phyloP scores from a whole-genome alignment of 2,329 filamentous ascomycete species.

The Alternaria brassicae region DNA sequence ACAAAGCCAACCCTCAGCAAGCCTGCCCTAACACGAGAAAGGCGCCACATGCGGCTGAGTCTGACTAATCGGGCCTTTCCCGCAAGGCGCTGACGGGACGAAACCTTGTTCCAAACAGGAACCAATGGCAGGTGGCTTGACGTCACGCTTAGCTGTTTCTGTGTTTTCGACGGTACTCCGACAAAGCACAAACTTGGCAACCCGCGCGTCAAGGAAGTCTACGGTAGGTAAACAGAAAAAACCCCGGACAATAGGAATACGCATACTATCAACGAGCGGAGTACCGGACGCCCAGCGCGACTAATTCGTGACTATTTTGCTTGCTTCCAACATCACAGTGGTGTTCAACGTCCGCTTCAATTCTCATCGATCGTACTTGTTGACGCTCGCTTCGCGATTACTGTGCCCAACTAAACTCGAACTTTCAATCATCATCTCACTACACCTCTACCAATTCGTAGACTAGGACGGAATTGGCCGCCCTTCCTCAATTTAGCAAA shows the following conservation, averaged over 20 bases:
- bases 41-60: not conserved
- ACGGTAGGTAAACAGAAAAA: not conserved
- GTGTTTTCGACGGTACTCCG: slow-evolving; percentile 5
- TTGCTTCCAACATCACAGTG: not conserved
- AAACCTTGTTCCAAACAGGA: not conserved
- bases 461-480: no score
- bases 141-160: not conserved
- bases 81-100: not conserved
- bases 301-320: not conserved
- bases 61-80: not conserved
- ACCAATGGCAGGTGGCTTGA: not conserved
- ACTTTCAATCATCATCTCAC: not conserved
- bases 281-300: not conserved
- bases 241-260: not conserved
- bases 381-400: not conserved
- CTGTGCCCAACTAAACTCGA: not conserved
- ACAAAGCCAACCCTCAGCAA: not conserved
- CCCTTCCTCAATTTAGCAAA: no score
- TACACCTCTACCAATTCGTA: no score
- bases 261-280: not conserved
- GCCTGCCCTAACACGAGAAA: not conserved
- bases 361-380: not conserved
- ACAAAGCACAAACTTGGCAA: not conserved
- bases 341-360: not conserved
- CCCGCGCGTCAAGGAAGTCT: not conserved